Conservation (phyloP, 345 rosid genomes). For the Citropsis articulata region DNA sequence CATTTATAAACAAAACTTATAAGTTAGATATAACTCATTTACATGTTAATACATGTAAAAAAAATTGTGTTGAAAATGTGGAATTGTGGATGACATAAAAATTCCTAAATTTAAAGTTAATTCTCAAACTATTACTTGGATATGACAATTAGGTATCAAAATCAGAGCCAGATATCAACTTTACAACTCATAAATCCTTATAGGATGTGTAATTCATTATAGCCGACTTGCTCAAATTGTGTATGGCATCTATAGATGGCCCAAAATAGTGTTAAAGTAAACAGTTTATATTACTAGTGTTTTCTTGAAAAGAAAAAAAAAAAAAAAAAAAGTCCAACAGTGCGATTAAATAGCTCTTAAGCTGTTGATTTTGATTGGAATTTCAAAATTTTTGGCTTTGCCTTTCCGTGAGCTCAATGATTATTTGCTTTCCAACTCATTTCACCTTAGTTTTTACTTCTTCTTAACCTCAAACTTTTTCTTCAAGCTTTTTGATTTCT, state of each 20-base stretch:
- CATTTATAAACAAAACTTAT: too few species aligned
- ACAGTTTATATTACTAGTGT: too few species aligned
- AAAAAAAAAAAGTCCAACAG: neutral
- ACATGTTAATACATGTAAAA: neutral
- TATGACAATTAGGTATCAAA: neutral
- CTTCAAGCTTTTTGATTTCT: neutral
- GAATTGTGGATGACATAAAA: neutral
- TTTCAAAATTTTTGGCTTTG: neutral
- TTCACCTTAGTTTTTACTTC: neutral
- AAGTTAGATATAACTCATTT: too few species aligned
- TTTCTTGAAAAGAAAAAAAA: too few species aligned
- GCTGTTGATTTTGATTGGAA: neutral
- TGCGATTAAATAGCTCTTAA: neutral
- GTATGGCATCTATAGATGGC: too few species aligned
- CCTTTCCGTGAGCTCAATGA: neutral
- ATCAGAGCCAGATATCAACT: neutral
- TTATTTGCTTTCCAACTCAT: conserved; percentile 1
- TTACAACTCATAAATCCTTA: neutral
- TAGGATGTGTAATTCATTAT: too few species aligned
- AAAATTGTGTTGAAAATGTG: neutral
- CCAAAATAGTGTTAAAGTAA: too few species aligned
- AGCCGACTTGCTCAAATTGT: too few species aligned
- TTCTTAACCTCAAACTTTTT: neutral
- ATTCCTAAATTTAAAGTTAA: too few species aligned
- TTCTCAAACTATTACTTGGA: neutral